Conservation (phyloP, 371 early-diverging fungal species). For the Syncephalastrum contaminatum region DNA sequence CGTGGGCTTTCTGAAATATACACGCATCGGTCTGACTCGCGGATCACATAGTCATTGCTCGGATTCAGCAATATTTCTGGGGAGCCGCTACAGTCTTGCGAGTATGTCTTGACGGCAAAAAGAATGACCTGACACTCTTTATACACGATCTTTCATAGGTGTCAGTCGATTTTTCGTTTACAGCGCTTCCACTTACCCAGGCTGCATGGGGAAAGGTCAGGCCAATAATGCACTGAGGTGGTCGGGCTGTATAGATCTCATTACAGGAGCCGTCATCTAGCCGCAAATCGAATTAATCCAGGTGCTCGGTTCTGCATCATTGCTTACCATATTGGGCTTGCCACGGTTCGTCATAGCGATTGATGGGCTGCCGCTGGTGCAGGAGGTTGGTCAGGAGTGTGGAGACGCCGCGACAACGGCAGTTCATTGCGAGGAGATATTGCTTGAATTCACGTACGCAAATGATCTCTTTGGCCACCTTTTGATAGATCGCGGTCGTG, state of each 20-base stretch:
- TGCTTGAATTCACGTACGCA: slow-evolving; percentile 76
- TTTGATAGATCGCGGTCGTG: slow-evolving; percentile 66
- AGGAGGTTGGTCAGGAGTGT: slow-evolving; percentile 73
- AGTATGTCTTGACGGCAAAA: slow-evolving; percentile 57
- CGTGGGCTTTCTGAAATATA: slow-evolving; percentile 64
- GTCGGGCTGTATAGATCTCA: slow-evolving; percentile 59
- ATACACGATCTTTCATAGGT: slow-evolving; percentile 44
- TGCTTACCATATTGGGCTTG: slow-evolving; percentile 68
- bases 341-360: slow-evolving; percentile 69
- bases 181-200: slow-evolving; percentile 34
- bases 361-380: slow-evolving; percentile 57
- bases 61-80: slow-evolving; percentile 66
- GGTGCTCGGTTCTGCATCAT: slow-evolving; percentile 44
- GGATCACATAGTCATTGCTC: slow-evolving; percentile 55
- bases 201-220: slow-evolving; percentile 58
- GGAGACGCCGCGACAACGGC: slow-evolving; percentile 65
- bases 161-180: not conserved
- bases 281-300: not conserved
- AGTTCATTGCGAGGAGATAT: slow-evolving; percentile 65
- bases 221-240: slow-evolving; percentile 58
- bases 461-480: slow-evolving; percentile 63
- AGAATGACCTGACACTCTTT: slow-evolving; percentile 72
- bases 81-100: slow-evolving; percentile 19
- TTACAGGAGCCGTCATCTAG: slow-evolving; percentile 69
- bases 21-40: slow-evolving; percentile 53